Percentiles rank a stretch among this genome's conserved stretches.
Evolutionary conservation across 2,329 filamentous ascomycete species (phyloP).

Genomic region (Aspergillus phoenicis): DNA sequence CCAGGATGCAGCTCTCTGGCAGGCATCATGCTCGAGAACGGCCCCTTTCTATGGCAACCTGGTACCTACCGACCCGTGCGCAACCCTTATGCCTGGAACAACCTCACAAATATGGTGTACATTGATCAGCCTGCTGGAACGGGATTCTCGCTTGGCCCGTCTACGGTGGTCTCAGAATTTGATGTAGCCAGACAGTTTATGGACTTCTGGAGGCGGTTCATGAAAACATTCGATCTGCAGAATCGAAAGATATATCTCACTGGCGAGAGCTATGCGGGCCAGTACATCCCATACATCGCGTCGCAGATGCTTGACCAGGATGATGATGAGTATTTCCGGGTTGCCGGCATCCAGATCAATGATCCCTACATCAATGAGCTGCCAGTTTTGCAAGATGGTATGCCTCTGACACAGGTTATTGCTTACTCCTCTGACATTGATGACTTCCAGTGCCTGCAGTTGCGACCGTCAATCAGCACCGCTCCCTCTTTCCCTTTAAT

Average conservation of each 20-base stretch:
- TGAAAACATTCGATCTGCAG: constrained; percentile 69
- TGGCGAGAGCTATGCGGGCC: constrained; percentile 71
- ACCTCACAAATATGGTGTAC: constrained; percentile 74
- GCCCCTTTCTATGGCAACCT: constrained; percentile 69
- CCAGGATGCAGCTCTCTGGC: constrained; percentile 60
- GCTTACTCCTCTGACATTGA: neutral
- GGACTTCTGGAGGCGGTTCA: constrained; percentile 75
- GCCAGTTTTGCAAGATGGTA: constrained; percentile 52
- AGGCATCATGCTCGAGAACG: constrained; percentile 73
- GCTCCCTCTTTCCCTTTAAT: constrained; percentile 46
- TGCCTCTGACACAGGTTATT: constrained; percentile 3
- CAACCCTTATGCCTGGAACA: constrained; percentile 71
- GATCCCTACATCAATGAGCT: constrained; percentile 67
- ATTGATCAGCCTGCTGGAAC: constrained; percentile 53
- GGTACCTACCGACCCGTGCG: constrained; percentile 66
- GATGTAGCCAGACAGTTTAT: constrained; percentile 71
- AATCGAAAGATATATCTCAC: constrained; percentile 71
- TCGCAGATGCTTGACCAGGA: constrained; percentile 71
- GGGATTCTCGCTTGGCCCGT: constrained; percentile 67
- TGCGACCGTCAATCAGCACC: constrained; percentile 45
- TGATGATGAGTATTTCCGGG: constrained; percentile 67
- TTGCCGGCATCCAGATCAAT: constrained; percentile 71
- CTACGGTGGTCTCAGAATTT: constrained; percentile 65
- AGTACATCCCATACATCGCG: constrained; percentile 71
- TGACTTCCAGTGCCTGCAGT: constrained; percentile 36